phyloP scores from a whole-genome alignment of 306 rosid genomes.

The Quillaja saponaria region DNA sequence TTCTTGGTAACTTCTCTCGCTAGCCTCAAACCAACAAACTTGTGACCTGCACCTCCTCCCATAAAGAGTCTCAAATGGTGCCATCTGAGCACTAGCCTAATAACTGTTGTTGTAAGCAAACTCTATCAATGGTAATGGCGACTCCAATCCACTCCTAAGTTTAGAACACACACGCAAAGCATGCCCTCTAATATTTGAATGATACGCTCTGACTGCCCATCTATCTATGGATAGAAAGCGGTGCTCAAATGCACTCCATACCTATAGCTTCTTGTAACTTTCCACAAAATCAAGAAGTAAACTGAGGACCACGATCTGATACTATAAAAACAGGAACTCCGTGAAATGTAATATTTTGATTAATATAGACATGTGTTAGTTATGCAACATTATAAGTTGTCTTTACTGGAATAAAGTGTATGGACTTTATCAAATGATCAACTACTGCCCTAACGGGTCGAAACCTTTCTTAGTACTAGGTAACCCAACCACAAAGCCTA shows the following conservation, averaged over 20 bases:
- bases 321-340: no score
- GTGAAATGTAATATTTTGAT: no score
- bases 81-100: neutral
- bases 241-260: neutral
- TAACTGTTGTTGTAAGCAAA: neutral
- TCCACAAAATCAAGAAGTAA: neutral
- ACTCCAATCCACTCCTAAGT: no score
- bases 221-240: neutral
- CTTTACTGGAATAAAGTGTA: neutral
- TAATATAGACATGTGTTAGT: no score
- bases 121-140: no score
- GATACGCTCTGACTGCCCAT: neutral
- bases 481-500: neutral
- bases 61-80: neutral
- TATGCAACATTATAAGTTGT: no score
- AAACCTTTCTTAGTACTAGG: neutral
- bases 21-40: neutral
- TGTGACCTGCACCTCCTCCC: neutral
- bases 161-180: no score
- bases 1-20: no score
- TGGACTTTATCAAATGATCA: neutral
- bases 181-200: neutral
- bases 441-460: neutral
- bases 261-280: neutral
- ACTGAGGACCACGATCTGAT: no score